These are phyloP conservation scores for Coccomyxa sp. DNA, from an alignment of 139 green algal species.

Conservation along the genomic window DNA sequence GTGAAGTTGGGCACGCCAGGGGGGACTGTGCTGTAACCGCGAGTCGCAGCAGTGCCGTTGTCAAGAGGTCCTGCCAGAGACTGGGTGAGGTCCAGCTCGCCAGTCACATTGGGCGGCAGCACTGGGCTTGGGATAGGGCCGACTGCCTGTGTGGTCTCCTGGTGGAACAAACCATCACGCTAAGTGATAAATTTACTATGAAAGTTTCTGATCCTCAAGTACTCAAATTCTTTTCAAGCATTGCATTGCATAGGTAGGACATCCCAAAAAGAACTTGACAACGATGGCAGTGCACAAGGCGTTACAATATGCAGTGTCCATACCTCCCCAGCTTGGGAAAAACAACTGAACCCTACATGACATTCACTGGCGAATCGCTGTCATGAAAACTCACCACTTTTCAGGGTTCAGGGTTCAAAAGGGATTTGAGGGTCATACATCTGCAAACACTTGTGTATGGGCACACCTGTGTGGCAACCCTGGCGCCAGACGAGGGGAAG, in stretches of 20 bases:
- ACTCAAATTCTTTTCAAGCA: neutral
- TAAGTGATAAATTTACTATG: neutral
- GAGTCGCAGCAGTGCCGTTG: neutral
- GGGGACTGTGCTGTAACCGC: neutral
- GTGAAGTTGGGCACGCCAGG: neutral
- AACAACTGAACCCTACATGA: no score
- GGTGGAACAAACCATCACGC: neutral
- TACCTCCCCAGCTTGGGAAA: no score
- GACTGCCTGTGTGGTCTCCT: neutral
- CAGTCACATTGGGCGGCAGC: neutral
- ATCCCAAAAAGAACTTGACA: neutral
- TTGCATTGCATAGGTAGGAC: neutral
- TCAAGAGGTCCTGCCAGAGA: conserved; percentile 5
- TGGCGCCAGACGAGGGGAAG: neutral
- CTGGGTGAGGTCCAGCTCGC: conserved; percentile 22
- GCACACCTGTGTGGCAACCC: neutral
- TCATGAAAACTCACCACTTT: no score
- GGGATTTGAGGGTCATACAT: no score
- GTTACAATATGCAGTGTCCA: no score
- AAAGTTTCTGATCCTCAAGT: neutral
- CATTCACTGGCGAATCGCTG: no score
- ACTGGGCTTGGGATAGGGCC: neutral
- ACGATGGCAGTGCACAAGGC: neutral
- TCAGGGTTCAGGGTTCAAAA: no score
- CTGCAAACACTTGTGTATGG: neutral